A percentile compares a stretch with the other conserved stretches of the same genome.
Evolutionary conservation across 257 asterid species (phyloP).

Genomic region (Jacaranda mimosifolia): DNA sequence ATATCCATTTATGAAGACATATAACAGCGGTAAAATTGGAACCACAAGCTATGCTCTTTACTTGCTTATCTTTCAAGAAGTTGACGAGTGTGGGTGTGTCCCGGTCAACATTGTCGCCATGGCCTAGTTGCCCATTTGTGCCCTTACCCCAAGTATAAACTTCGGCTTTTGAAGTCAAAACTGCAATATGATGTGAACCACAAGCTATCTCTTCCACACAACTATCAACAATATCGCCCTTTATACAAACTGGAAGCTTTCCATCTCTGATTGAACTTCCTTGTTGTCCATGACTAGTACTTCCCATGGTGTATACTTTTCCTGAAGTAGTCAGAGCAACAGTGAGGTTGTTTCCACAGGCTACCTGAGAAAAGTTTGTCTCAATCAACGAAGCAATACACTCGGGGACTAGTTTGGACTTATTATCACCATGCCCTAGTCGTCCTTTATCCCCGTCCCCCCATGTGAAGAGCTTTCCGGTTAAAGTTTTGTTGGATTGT

Average conservation of each 20-base stretch:
- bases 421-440: conserved; percentile 72
- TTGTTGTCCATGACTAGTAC: conserved; percentile 50
- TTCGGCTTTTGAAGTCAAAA: conserved; percentile 75
- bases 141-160: conserved; percentile 95
- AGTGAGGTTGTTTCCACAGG: conserved; percentile 72
- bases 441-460: conserved; percentile 84
- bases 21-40: conserved; percentile 79
- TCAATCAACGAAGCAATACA: conserved; percentile 52
- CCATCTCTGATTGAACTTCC: conserved; percentile 50
- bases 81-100: conserved; percentile 64
- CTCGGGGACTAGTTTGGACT: conserved; percentile 61
- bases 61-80: conserved; percentile 77
- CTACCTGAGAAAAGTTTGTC: conserved; percentile 59
- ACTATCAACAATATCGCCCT: conserved; percentile 55
- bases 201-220: conserved; percentile 78
- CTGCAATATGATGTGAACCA: conserved; percentile 82
- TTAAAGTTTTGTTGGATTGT: conserved; percentile 33
- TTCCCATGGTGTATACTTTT: conserved; percentile 82
- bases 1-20: conserved; percentile 81
- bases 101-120: conserved; percentile 70
- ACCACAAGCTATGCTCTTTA: conserved; percentile 75
- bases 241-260: conserved; percentile 58
- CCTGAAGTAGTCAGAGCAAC: conserved; percentile 69
- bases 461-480: conserved; percentile 88
- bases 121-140: conserved; percentile 82